A percentile compares a stretch with the other conserved stretches of the same genome.
Evolutionary conservation across 2,329 filamentous ascomycete genomes (phyloP).

Genomic region (Biscogniauxia sp.): DNA sequence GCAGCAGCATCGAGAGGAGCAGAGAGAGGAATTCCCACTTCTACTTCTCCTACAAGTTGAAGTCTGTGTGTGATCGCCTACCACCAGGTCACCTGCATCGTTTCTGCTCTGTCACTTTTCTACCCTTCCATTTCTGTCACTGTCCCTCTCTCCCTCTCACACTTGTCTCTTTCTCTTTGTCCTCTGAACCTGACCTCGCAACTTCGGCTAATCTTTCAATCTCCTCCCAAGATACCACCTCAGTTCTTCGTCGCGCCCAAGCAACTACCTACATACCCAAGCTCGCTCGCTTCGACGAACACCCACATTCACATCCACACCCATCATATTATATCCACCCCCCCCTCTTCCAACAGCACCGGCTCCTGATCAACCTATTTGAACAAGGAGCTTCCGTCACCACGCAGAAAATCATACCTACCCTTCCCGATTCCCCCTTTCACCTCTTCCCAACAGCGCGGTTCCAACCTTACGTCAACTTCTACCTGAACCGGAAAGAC

Average conservation of each 20-base stretch:
- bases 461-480: too few relatives aligned
- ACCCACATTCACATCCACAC: too few relatives aligned
- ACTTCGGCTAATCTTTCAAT: conserved; percentile 23
- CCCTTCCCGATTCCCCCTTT: too few relatives aligned
- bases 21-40: conserved; percentile 9
- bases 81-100: neutral
- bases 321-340: too few relatives aligned
- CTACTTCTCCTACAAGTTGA: conserved; percentile 5
- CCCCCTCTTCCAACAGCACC: too few relatives aligned
- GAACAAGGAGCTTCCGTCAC: too few relatives aligned
- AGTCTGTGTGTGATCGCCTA: conserved; percentile 6
- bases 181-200: conserved; percentile 8
- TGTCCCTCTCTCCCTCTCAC: neutral
- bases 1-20: neutral
- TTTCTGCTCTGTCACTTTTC: too few relatives aligned
- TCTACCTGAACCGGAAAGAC: too few relatives aligned
- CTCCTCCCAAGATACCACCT: conserved; percentile 12
- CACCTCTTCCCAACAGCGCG: too few relatives aligned
- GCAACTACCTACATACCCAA: too few relatives aligned
- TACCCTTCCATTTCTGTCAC: neutral
- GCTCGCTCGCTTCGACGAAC: conserved; percentile 19
- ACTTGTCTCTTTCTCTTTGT: conserved; percentile 23
- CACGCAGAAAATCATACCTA: too few relatives aligned
- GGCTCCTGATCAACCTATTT: too few relatives aligned
- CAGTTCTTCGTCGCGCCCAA: conserved; percentile 1